phyloP scores from a whole-genome alignment of 164 flowering plant species.

The Nymphaea colorata region DNA sequence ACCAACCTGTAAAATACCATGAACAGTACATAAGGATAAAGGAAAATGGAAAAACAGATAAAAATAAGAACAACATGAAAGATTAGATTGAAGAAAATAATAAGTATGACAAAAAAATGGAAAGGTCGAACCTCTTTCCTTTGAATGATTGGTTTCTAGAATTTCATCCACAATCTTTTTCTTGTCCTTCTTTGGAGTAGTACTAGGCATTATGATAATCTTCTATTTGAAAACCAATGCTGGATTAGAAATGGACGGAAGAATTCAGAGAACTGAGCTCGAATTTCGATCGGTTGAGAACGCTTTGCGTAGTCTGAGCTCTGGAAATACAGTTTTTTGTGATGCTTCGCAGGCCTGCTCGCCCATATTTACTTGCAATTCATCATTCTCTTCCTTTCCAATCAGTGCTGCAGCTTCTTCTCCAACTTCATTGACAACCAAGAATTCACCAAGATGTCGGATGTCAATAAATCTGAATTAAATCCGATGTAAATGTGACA shows the following conservation, averaged over 20 bases:
- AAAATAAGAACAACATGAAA: no score
- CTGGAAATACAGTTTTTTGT: conserved; percentile 20
- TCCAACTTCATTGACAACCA: conserved; percentile 14
- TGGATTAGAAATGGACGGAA: conserved; percentile 29
- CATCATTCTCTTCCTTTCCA: conserved; percentile 62
- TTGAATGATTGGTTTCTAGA: no score
- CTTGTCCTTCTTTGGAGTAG: background rate
- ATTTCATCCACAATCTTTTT: background rate
- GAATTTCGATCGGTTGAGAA: background rate
- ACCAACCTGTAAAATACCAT: no score
- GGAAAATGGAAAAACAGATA: no score
- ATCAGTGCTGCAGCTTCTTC: conserved; percentile 23
- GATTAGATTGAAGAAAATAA: no score
- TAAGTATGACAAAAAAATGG: no score
- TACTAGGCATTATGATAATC: background rate
- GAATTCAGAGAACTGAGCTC: background rate
- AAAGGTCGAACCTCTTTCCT: background rate
- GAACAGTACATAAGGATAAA: no score
- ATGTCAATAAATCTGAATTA: no score
- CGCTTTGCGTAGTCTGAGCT: conserved; percentile 33
- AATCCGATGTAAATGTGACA: no score
- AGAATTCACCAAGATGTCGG: conserved; percentile 18
- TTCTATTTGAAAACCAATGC: conserved; percentile 37
- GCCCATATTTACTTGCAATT: conserved; percentile 46
- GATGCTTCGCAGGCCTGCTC: conserved; percentile 23